Conservation (phyloP, 306 rosid genomes). For the Geum urbanum region DNA sequence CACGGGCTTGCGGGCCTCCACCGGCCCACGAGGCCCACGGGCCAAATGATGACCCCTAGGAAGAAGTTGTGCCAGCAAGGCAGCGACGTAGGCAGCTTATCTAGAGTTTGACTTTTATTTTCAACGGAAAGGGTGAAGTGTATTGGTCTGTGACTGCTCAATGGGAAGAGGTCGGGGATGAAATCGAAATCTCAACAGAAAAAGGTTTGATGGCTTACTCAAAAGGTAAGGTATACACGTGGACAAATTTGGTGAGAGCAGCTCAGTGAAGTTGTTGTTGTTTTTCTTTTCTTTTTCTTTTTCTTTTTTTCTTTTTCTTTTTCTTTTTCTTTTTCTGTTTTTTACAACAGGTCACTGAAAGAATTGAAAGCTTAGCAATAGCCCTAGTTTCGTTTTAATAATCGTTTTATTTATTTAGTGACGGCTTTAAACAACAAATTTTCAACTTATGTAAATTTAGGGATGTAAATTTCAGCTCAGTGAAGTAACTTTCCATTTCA, state of each 20-base stretch:
- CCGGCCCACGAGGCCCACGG: no score
- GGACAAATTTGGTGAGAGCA: neutral
- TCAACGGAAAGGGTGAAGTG: neutral
- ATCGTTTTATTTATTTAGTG: no score
- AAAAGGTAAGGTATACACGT: slow-evolving; percentile 5
- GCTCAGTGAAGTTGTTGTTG: neutral
- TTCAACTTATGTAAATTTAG: neutral
- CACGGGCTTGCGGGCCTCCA: no score
- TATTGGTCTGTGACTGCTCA: slow-evolving; percentile 9
- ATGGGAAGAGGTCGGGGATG: neutral
- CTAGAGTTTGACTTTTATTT: neutral
- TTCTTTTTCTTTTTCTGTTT: no score
- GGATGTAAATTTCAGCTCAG: neutral
- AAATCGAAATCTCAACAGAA: slow-evolving; percentile 14
- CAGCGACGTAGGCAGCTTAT: neutral
- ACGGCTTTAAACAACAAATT: no score
- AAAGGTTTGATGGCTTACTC: slow-evolving; percentile 3
- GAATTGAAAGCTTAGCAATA: no score
- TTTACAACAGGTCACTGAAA: no score
- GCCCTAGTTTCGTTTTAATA: no score
- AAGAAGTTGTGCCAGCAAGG: neutral
- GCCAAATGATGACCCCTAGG: neutral
- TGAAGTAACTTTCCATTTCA: neutral
- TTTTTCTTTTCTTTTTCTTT: no score
- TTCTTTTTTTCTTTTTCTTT: no score